These are phyloP conservation scores for Cicer chorassanicum DNA, from an alignment of 306 rosid genomes.

Conservation along the genomic window DNA sequence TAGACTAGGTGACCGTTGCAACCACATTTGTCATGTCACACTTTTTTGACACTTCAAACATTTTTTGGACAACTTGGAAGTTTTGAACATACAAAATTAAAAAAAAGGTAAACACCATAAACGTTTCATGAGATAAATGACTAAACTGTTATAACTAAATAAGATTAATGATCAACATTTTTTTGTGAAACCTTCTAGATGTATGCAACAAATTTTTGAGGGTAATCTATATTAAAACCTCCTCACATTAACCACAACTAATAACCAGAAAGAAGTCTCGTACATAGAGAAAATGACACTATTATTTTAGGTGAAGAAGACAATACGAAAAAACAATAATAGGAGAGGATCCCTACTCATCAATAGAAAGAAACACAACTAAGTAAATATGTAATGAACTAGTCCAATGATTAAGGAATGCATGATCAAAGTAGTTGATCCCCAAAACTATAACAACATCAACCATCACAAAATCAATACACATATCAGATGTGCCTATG, in stretches of 20 bases:
- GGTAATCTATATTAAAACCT: not conserved
- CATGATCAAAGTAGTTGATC: constrained; percentile 25
- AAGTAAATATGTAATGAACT: constrained; percentile 33
- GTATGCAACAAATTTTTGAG: not conserved
- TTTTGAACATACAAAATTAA: no score
- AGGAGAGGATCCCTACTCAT: not conserved
- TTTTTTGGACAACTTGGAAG: no score
- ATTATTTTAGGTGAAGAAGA: constrained; percentile 25
- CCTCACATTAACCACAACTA: not conserved
- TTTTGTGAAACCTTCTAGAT: not conserved
- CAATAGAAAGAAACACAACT: constrained; percentile 9
- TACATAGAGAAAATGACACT: not conserved
- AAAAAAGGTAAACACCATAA: no score
- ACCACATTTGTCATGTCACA: no score
- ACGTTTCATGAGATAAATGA: no score
- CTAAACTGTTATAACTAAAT: no score
- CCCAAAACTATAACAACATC: constrained; percentile 22
- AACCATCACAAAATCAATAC: not conserved
- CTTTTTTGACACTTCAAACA: no score
- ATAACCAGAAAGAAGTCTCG: not conserved
- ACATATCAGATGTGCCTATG: not conserved
- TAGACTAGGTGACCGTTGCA: no score
- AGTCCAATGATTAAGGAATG: not conserved
- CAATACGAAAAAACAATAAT: constrained; percentile 18
- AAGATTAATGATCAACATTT: no score